Conservation (phyloP, 768 basidiomycete genomes). For the Boletus pseudo-olivaceus region DNA sequence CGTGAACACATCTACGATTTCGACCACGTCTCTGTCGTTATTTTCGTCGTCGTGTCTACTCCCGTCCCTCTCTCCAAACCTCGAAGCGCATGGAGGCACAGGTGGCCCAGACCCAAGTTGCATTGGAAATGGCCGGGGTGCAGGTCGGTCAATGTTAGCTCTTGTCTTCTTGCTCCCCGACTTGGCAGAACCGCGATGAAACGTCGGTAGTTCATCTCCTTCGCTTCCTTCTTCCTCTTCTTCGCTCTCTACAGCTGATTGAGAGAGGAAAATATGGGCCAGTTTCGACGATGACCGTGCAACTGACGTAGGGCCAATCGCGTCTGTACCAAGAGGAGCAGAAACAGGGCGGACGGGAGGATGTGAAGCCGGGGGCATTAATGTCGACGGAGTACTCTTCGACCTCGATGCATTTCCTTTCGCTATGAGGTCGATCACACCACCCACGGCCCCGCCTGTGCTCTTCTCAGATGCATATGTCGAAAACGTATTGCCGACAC, state of each 20-base stretch:
- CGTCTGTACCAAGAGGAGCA: neutral
- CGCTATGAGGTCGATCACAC: slow-evolving; percentile 5
- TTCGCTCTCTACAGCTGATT: slow-evolving; percentile 7
- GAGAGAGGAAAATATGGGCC: slow-evolving; percentile 7
- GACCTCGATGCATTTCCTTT: slow-evolving; percentile 1
- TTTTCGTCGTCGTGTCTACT: neutral
- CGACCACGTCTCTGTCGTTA: neutral
- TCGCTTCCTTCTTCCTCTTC: slow-evolving; percentile 10
- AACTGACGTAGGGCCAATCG: neutral
- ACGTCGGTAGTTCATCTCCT: slow-evolving; percentile 17
- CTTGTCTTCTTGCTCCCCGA: neutral
- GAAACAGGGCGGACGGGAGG: neutral
- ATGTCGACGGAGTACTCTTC: slow-evolving; percentile 1
- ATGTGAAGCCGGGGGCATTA: neutral
- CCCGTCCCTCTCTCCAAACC: neutral
- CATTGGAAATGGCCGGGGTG: slow-evolving; percentile 28
- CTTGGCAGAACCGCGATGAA: slow-evolving; percentile 12
- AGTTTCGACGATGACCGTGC: slow-evolving; percentile 14
- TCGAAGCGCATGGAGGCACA: neutral
- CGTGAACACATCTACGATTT: slow-evolving; percentile 22
- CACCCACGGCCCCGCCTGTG: neutral
- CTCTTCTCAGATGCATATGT: neutral
- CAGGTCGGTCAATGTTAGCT: neutral
- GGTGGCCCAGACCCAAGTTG: slow-evolving; percentile 4
- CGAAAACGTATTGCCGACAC: neutral